Evolutionary conservation across 495 filamentous ascomycete species (phyloP), one percentile per base, ranked within the genome.

Genomic region (Delitschia confertaspora): DNA sequence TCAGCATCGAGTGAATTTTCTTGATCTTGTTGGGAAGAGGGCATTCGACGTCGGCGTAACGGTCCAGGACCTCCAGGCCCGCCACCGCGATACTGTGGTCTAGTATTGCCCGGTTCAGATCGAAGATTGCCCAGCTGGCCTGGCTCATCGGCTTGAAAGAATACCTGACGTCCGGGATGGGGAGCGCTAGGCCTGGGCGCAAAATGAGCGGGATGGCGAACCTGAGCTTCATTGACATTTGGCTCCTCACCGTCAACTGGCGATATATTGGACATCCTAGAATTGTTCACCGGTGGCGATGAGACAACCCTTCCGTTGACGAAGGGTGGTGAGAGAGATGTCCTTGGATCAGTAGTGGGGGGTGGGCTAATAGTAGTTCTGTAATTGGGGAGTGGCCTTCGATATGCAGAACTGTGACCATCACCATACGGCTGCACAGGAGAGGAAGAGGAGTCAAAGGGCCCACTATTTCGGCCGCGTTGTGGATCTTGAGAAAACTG

Each of bases 1-100:
- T 47, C 45, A 9, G 37, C 50, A 9, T 46, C 49, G 2, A 38
- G 49, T 1, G 44, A 49, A 21, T 57, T 57, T 38, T 57, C 55
- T 26, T 57, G 55, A 21, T 57, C 43, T 0, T 32, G 35, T 33
- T 45, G 45, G 30, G 22, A 23, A 19, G 35, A 22, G 4, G 44
- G 20, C 1, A 57, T 34, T 9, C 44, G 30, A 18, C 36, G 33
- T 32, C 22, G 33, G 22, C 21, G 35, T 42, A 14, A 7, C 23
- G 2, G 17, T 11, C 16, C 21, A 32, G 14, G 14, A 8, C 18
- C 9, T 29, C 26, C 26, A 29, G 7, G 7, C 26, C 7, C 26
- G 26, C 26, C 26, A 13, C 13, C 26, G 26, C 27, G 16, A 32
- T 7, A 29, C 7, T 7, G n/a, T 29, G 26, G 7, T 7, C 7